Conservation (phyloP, 371 early-diverging fungal genomes). For the Actinomortierella wolfii region DNA sequence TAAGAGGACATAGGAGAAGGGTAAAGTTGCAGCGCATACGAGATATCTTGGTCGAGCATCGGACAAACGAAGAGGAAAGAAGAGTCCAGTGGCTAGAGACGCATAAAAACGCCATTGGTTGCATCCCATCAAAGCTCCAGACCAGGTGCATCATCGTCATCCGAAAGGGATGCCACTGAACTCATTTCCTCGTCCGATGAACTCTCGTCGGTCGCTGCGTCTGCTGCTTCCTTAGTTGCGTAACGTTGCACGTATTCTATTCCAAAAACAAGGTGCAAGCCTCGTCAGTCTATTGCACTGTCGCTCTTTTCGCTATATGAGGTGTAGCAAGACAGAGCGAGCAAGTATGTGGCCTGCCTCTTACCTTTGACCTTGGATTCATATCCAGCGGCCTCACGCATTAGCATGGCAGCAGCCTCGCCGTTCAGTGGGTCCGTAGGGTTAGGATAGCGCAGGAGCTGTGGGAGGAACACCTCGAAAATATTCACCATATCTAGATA, state of each 20-base stretch:
- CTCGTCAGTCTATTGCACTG: conserved; percentile 2
- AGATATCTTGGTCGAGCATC: too few species aligned
- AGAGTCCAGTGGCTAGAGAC: too few species aligned
- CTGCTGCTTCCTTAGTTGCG: conserved; percentile 89
- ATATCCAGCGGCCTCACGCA: conserved; percentile 93
- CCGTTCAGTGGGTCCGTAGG: conserved; percentile 99
- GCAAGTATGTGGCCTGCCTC: not conserved
- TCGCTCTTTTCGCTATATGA: not conserved
- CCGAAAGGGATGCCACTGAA: conserved; percentile 77
- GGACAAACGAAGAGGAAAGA: too few species aligned
- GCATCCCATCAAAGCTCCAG: conserved; percentile 67
- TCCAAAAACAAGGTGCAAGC: conserved; percentile 1
- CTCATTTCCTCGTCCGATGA: conserved; percentile 79
- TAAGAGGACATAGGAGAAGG: too few species aligned
- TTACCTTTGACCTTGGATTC: conserved; percentile 94
- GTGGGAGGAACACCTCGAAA: conserved; percentile 98
- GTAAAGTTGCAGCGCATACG: too few species aligned
- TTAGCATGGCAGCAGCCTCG: conserved; percentile 97
- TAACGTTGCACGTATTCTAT: conserved; percentile 84
- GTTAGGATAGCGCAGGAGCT: conserved; percentile 98
- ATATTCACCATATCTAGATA: conserved; percentile 94
- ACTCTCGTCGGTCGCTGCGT: conserved; percentile 78
- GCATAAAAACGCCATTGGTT: not conserved
- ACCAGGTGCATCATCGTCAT: conserved; percentile 79
- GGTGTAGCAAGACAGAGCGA: not conserved